Evolutionary conservation across 495 filamentous ascomycete species (phyloP).

Genomic region (Tuber magnatum): DNA sequence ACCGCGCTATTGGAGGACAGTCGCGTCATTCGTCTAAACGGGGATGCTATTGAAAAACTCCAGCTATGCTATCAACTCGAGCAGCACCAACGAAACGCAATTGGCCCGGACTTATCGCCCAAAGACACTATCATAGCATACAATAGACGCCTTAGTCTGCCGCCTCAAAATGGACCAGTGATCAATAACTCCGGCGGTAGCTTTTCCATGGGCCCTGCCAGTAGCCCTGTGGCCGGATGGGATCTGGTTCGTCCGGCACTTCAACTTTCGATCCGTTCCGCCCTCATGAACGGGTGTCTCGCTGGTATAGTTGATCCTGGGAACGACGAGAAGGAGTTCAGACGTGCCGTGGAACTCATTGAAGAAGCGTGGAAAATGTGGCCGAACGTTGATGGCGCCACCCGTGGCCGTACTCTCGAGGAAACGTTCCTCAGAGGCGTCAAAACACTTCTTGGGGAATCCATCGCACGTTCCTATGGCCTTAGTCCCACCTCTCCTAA

Average conservation of each 20-base stretch:
- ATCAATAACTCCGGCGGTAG: too few relatives aligned
- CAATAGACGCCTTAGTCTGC: slow-evolving; percentile 23
- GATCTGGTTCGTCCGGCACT: slow-evolving; percentile 36
- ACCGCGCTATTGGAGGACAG: slow-evolving; percentile 34
- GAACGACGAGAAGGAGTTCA: slow-evolving; percentile 28
- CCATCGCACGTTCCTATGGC: slow-evolving; percentile 29
- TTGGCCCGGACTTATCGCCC: slow-evolving; percentile 29
- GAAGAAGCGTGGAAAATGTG: slow-evolving; percentile 35
- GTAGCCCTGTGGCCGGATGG: slow-evolving; percentile 23
- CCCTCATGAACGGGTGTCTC: slow-evolving; percentile 35
- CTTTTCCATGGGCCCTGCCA: not conserved
- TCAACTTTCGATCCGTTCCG: slow-evolving; percentile 32
- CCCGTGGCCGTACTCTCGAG: slow-evolving; percentile 35
- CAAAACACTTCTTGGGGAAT: slow-evolving; percentile 36
- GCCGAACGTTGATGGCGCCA: slow-evolving; percentile 33
- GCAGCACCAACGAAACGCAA: slow-evolving; percentile 36
- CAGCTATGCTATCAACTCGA: slow-evolving; percentile 34
- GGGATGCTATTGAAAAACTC: slow-evolving; percentile 22
- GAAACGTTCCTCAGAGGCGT: slow-evolving; percentile 37
- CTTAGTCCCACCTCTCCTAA: slow-evolving; percentile 18
- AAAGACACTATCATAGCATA: slow-evolving; percentile 33
- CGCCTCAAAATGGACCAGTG: slow-evolving; percentile 11
- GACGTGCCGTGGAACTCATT: slow-evolving; percentile 34
- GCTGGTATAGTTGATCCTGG: slow-evolving; percentile 14
- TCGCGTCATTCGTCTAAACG: slow-evolving; percentile 29